A percentile compares a stretch with the other conserved stretches of the same genome.
phyloP scores from a whole-genome alignment of 768 basidiomycete species.

The Amylocystis lapponica region DNA sequence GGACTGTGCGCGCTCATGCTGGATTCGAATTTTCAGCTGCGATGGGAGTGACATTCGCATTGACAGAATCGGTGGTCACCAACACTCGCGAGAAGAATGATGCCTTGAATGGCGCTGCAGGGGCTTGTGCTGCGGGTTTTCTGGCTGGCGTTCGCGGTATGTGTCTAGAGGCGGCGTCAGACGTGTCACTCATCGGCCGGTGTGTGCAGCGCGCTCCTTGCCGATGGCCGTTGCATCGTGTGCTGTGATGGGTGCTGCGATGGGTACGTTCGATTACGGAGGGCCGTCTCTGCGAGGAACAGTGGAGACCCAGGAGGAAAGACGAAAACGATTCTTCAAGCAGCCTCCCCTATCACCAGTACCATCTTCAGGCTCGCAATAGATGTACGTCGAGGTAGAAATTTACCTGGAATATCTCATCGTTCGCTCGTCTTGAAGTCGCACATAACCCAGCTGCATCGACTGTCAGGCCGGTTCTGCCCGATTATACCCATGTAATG shows the following conservation, averaged over 20 bases:
- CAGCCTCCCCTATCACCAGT: slow-evolving; percentile 41
- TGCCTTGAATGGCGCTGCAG: slow-evolving; percentile 74
- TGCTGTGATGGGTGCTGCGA: slow-evolving; percentile 66
- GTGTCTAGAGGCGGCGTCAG: slow-evolving; percentile 16
- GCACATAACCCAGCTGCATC: no score
- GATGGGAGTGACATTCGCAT: slow-evolving; percentile 82
- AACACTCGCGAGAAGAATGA: slow-evolving; percentile 80
- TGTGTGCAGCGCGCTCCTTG: slow-evolving; percentile 65
- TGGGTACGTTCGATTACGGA: slow-evolving; percentile 79
- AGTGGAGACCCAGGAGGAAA: slow-evolving; percentile 54
- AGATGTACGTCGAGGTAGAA: no score
- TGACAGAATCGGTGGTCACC: slow-evolving; percentile 74
- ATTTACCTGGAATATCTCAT: no score
- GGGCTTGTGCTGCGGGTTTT: slow-evolving; percentile 92
- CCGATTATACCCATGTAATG: no score
- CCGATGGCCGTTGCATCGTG: slow-evolving; percentile 80
- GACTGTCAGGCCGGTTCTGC: no score
- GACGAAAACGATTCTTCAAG: slow-evolving; percentile 81
- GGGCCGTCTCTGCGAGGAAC: slow-evolving; percentile 53
- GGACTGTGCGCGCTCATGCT: slow-evolving; percentile 3
- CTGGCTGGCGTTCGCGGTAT: slow-evolving; percentile 80
- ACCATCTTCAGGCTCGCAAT: slow-evolving; percentile 25
- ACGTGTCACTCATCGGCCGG: slow-evolving; percentile 12
- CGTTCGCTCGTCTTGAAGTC: no score
- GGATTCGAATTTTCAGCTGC: slow-evolving; percentile 50